Evolutionary conservation across 495 filamentous ascomycete species (phyloP).

Genomic region (Clohesyomyces aquaticus): DNA sequence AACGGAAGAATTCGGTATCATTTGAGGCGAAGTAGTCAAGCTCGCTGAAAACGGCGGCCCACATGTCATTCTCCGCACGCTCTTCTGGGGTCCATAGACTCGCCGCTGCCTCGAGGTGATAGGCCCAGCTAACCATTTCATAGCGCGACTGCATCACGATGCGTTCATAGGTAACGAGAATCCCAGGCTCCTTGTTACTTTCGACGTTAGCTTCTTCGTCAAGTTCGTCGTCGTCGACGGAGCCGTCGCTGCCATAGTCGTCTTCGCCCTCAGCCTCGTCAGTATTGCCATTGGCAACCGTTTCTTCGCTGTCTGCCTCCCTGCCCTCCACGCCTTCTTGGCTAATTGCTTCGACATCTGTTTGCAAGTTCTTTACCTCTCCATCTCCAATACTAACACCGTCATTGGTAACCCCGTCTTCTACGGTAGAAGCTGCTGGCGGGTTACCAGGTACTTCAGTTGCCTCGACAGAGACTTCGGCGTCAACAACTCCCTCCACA

Average conservation of each 20-base stretch:
- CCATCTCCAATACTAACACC: neutral
- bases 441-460: too few species aligned
- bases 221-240: neutral
- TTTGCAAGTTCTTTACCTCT: too few species aligned
- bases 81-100: neutral
- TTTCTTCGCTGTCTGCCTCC: neutral
- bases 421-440: neutral
- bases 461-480: too few species aligned
- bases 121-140: neutral
- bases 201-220: neutral
- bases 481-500: too few species aligned
- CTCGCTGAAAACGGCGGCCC: neutral
- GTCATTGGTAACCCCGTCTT: neutral
- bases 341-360: neutral
- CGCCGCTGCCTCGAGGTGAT: neutral
- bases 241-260: neutral
- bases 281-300: neutral
- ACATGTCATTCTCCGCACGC: neutral
- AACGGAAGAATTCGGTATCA: neutral
- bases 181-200: neutral
- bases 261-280: neutral
- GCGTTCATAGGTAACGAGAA: neutral
- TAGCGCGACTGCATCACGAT: neutral
- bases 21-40: neutral
- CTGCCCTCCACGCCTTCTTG: neutral